Evolutionary conservation across 108 stramenopile species (phyloP).

Genomic region (Aurantiochytrium sp.): DNA sequence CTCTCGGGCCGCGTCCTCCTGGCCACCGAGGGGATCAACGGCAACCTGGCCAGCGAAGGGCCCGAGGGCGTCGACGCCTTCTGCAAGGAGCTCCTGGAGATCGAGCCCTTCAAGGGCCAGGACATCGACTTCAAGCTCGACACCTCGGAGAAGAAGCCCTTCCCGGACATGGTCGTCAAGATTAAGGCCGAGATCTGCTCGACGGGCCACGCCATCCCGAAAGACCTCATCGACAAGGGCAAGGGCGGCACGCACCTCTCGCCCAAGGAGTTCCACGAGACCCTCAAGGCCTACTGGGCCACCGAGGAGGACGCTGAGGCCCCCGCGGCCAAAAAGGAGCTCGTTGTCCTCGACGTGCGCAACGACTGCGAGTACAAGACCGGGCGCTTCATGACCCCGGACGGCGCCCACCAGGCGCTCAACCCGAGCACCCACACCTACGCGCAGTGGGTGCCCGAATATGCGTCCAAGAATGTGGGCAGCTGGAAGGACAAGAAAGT

Average conservation of each 20-base stretch:
- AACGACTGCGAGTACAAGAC: conserved; percentile 34
- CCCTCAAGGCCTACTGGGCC: background rate
- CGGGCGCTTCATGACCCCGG: conserved; percentile 28
- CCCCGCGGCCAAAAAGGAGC: background rate
- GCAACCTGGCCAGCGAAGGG: conserved; percentile 30
- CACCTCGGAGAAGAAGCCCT: background rate
- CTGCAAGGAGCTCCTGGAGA: background rate
- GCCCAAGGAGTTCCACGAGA: background rate
- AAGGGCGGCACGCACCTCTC: background rate
- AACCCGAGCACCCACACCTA: background rate
- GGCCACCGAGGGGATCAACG: conserved; percentile 40
- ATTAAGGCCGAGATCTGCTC: conserved; percentile 22
- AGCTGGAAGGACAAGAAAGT: background rate
- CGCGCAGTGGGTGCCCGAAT: background rate
- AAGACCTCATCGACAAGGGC: background rate
- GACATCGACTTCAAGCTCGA: conserved; percentile 39
- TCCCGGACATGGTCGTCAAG: conserved; percentile 20
- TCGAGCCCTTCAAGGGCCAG: background rate
- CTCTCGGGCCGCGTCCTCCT: conserved; percentile 37
- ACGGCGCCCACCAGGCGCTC: conserved; percentile 8
- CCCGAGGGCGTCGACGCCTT: background rate
- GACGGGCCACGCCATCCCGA: background rate
- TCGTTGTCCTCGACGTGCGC: conserved; percentile 38
- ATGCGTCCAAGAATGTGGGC: background rate
- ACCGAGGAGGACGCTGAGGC: too few species aligned